A percentile compares a stretch with the other conserved stretches of the same genome.
Evolutionary conservation across 176 grass and related monocot species (phyloP).

Genomic region (Oryza glumipatula): DNA sequence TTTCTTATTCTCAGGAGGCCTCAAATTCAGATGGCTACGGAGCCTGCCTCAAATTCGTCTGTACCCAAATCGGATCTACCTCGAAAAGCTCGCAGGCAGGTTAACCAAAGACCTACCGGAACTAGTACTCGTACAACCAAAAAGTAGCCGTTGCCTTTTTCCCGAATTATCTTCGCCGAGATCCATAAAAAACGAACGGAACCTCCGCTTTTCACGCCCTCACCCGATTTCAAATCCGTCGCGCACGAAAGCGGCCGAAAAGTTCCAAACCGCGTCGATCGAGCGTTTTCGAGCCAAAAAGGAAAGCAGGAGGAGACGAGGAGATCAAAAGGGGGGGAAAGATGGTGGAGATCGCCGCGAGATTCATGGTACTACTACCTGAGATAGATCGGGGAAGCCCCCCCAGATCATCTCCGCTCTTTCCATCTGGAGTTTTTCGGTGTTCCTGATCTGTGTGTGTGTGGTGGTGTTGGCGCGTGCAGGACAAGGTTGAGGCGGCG

Average conservation of each 20-base stretch:
- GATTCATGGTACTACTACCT: slow-evolving; percentile 47
- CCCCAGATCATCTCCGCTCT: neutral
- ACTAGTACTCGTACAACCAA: neutral
- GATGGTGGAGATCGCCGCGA: slow-evolving; percentile 45
- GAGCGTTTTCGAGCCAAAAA: neutral
- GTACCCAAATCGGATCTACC: slow-evolving; percentile 43
- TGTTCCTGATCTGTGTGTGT: neutral
- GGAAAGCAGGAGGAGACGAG: neutral
- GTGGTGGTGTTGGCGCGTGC: slow-evolving; percentile 19
- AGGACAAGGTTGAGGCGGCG: slow-evolving; percentile 48
- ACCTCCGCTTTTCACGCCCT: neutral
- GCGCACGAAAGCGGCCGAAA: neutral
- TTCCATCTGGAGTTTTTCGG: neutral
- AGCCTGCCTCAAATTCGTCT: neutral
- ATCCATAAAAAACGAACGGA: slow-evolving; percentile 24
- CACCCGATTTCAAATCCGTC: slow-evolving; percentile 39
- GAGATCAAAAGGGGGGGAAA: neutral
- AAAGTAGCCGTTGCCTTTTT: slow-evolving; percentile 59
- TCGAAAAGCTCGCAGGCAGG: slow-evolving; percentile 30
- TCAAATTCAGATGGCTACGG: too few relatives aligned
- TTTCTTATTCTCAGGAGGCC: too few relatives aligned
- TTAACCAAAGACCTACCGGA: neutral
- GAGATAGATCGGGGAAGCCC: too few relatives aligned
- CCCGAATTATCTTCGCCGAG: neutral
- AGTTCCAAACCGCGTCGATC: neutral